Base-by-base conservation (phyloP, 2,329 filamentous ascomycete species). In the Biscogniauxia sp. region DNA sequence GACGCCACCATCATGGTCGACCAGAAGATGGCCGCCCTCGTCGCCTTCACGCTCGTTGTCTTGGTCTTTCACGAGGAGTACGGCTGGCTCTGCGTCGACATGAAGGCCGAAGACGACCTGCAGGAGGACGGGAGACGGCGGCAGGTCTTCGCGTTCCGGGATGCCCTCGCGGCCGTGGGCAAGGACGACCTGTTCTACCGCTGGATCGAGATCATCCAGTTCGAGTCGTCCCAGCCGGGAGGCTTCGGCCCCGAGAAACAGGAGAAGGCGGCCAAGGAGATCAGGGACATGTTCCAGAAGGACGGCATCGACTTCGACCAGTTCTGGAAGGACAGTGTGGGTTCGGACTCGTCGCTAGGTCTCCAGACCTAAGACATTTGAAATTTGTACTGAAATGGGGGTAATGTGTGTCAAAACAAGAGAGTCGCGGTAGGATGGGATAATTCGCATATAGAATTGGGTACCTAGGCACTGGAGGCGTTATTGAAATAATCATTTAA, bases 141-240 rank as follows among this genome's bases (percentile, higher is more conserved):
- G 64, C 92, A 95, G 76, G 88, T 97, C 8, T 85, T 95, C 64
- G 83, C 84, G 2, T 96, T 97, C 74, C 88, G 91, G 68, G 89
- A 95, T 51, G 87, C 87, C 20, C 81, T 97, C 67, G 82, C 84
- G 1, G 82, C 82, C 2, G 81, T 95, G 75, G 92, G 90, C 51
- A 96, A 97, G 76, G 93, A 97, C 74, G 87, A 90, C 65, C 75
- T 97, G 57, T 97, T 97, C 78, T 97, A 91, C 78, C 86, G 89
- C 58, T 97, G 93, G 92, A 91, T 97, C 54, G 93, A 97, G 78
- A 84, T 96, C 71, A 88, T 97, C 55, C 93, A 97, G 77, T 96
- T 87, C 70, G 93, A 97, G 77, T 89, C 91, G 51, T 89, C 87
- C 41, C 84, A 85, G 66, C 90, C 92, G 0, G 91, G 89, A 19